Evolutionary conservation across 257 asterid species (phyloP).

Genomic region (Solanum stenotomum): DNA sequence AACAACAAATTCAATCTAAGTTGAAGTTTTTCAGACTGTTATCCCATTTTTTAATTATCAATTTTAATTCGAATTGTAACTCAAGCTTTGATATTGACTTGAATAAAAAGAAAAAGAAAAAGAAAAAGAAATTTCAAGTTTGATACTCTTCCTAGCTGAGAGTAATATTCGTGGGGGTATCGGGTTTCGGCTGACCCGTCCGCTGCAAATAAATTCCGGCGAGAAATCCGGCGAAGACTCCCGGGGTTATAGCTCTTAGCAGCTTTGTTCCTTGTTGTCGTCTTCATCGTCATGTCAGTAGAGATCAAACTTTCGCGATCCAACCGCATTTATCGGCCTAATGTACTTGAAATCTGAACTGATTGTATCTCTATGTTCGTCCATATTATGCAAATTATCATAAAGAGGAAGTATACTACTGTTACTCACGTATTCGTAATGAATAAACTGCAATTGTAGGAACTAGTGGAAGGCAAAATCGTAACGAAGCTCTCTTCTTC

Average conservation of each 20-base stretch:
- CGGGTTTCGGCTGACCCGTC: background rate
- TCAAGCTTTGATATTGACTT: too few relatives aligned
- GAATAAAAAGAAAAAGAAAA: background rate
- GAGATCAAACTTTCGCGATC: constrained; percentile 75
- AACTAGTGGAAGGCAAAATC: constrained; percentile 55
- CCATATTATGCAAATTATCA: background rate
- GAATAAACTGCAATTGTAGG: constrained; percentile 24
- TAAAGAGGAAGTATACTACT: background rate
- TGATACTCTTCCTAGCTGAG: background rate
- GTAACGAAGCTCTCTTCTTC: constrained; percentile 42
- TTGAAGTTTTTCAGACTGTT: too few relatives aligned
- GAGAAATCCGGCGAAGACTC: background rate
- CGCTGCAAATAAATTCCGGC: background rate
- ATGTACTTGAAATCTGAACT: constrained; percentile 20
- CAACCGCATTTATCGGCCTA: constrained; percentile 59
- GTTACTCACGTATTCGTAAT: background rate
- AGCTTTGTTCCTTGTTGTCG: background rate
- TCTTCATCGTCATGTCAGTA: constrained; percentile 31
- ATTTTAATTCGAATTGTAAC: background rate
- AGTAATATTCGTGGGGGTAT: background rate
- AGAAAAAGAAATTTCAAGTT: background rate
- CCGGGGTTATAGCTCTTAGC: background rate
- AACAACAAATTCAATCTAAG: too few relatives aligned
- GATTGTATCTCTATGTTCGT: background rate
- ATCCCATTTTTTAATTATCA: background rate